Evolutionary conservation across 306 rosid genomes (phyloP).

Genomic region (Quercus alba): DNA sequence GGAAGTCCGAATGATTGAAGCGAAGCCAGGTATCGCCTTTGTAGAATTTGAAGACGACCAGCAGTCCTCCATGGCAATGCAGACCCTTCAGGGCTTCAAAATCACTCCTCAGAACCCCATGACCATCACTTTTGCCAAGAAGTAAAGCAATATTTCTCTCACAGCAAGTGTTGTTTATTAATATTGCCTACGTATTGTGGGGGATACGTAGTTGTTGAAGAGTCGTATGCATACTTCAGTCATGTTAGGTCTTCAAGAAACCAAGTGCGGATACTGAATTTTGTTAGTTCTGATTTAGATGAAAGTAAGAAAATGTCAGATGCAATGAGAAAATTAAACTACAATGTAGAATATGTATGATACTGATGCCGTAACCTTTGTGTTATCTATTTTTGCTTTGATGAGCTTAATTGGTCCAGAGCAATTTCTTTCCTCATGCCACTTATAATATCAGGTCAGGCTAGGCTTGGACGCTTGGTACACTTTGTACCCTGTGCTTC

Average conservation of each 20-base stretch:
- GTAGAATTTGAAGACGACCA: constrained; percentile 89
- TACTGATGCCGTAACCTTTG: constrained; percentile 5
- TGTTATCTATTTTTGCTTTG: constrained; percentile 12
- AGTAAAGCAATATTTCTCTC: constrained; percentile 36
- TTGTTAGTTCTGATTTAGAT: constrained; percentile 8
- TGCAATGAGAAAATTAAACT: constrained; percentile 17
- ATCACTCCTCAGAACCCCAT: constrained; percentile 92
- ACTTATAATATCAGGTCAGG: no score
- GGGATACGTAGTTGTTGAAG: constrained; percentile 17
- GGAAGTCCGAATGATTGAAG: constrained; percentile 95
- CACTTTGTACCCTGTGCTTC: not conserved
- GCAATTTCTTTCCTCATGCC: not conserved
- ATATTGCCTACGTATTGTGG: constrained; percentile 7
- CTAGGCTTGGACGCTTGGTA: no score
- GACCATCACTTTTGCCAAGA: constrained; percentile 84
- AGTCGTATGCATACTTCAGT: constrained; percentile 15
- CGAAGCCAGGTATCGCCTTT: constrained; percentile 98
- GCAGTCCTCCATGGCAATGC: constrained; percentile 96
- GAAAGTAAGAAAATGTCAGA: constrained; percentile 19
- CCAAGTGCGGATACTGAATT: constrained; percentile 27
- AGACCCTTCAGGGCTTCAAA: constrained; percentile 91
- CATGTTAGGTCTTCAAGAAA: constrained; percentile 28
- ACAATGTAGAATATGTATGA: constrained; percentile 23
- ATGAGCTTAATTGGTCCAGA: not conserved
- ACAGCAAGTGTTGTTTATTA: constrained; percentile 4